These are phyloP conservation scores for Hepatocystis sp. DNA, from an alignment of 169 alveolate genomes.

Conservation along the genomic window DNA sequence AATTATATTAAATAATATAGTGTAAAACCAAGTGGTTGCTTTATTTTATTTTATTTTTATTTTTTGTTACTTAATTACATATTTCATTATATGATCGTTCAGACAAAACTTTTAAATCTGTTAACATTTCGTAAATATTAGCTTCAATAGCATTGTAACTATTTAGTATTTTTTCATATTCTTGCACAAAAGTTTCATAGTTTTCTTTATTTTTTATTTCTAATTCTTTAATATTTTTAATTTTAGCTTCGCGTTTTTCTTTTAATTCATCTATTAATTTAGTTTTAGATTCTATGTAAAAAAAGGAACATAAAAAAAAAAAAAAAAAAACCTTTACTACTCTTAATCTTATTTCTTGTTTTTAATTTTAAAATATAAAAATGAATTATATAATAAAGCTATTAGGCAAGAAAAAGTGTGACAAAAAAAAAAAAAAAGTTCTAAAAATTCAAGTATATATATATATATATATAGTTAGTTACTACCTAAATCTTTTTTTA, in stretches of 20 bases:
- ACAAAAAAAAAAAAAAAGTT: too few relatives aligned
- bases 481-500: conserved; percentile 55
- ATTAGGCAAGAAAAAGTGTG: too few relatives aligned
- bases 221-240: conserved; percentile 40
- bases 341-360: too few relatives aligned
- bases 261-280: conserved; percentile 30
- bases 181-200: conserved; percentile 31
- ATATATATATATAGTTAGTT: not conserved
- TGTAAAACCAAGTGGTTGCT: too few relatives aligned
- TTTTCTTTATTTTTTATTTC: conserved; percentile 52
- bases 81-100: conserved; percentile 63
- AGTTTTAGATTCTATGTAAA: conserved; percentile 18
- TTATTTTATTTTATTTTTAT: too few relatives aligned
- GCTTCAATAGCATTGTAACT: conserved; percentile 40
- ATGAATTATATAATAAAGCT: too few relatives aligned
- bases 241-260: conserved; percentile 59
- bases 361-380: too few relatives aligned
- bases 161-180: conserved; percentile 55
- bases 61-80: conserved; percentile 35
- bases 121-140: conserved; percentile 44
- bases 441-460: too few relatives aligned
- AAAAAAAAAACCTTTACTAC: too few relatives aligned
- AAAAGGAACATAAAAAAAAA: not conserved
- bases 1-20: not conserved
- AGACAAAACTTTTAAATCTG: conserved; percentile 43